Percentiles rank a stretch among this genome's conserved stretches.
Conservation (phyloP, 768 basidiomycete genomes). For the Xerocomus brunneocitrinus region DNA sequence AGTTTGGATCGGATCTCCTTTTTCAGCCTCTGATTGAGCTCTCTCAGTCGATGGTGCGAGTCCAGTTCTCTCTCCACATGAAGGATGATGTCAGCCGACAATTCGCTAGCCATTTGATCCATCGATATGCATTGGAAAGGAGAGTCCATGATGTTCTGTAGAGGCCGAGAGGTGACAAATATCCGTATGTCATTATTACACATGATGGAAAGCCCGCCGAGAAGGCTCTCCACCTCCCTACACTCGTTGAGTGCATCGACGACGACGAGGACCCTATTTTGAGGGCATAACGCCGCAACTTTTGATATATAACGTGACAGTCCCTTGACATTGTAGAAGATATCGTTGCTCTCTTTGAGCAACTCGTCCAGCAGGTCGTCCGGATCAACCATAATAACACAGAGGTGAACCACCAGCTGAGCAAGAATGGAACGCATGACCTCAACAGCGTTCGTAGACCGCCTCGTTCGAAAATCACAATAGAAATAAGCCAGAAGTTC, state of each 20-base stretch:
- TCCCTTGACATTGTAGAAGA: slow-evolving; percentile 2
- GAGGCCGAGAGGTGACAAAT: slow-evolving; percentile 9
- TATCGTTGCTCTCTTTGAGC: neutral
- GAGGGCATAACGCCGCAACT: neutral
- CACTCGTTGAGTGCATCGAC: slow-evolving; percentile 25
- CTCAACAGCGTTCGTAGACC: slow-evolving; percentile 9
- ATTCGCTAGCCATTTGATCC: neutral
- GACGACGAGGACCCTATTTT: slow-evolving; percentile 6
- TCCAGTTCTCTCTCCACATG: slow-evolving; percentile 10
- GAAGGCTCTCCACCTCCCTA: slow-evolving; percentile 5
- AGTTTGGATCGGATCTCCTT: slow-evolving; percentile 6
- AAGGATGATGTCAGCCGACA: slow-evolving; percentile 8
- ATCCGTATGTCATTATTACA: neutral
- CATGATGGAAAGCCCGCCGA: slow-evolving; percentile 4
- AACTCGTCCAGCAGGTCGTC: slow-evolving; percentile 5
- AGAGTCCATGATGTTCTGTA: slow-evolving; percentile 8
- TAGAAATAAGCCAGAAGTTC: slow-evolving; percentile 16
- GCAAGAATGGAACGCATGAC: slow-evolving; percentile 19
- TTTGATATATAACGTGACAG: slow-evolving; percentile 1
- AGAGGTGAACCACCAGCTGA: slow-evolving; percentile 6
- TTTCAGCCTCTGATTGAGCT: neutral
- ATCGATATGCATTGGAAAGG: slow-evolving; percentile 9
- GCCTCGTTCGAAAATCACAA: slow-evolving; percentile 16
- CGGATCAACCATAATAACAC: neutral
- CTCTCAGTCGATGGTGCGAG: slow-evolving; percentile 3